These are phyloP conservation scores for Monosporascus sp. DNA, from an alignment of 2,329 filamentous ascomycete genomes.

Conservation along the genomic window DNA sequence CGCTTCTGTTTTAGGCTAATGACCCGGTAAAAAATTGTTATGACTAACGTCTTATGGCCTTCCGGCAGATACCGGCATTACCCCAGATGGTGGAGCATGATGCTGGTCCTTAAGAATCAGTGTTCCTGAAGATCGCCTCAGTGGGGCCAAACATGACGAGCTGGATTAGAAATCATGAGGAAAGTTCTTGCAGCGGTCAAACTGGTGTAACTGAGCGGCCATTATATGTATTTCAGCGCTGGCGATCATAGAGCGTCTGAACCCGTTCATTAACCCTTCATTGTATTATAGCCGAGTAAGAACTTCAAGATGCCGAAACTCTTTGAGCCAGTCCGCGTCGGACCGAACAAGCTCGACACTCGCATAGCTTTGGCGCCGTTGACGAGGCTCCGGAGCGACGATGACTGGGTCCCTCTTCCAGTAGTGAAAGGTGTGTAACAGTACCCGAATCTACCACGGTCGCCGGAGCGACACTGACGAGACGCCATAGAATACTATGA, in stretches of 20 bases:
- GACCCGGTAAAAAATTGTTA: too few relatives aligned
- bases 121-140: too few relatives aligned
- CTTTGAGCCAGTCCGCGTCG: conserved; percentile 37
- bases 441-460: not conserved
- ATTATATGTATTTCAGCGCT: not conserved
- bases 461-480: not conserved
- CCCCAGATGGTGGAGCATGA: too few relatives aligned
- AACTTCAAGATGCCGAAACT: conserved; percentile 20
- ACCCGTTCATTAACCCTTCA: not conserved
- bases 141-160: too few relatives aligned
- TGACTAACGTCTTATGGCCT: too few relatives aligned
- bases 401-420: conserved; percentile 41
- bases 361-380: conserved; percentile 47
- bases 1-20: too few relatives aligned
- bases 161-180: too few relatives aligned
- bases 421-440: conserved; percentile 24
- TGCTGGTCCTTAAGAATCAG: too few relatives aligned
- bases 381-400: conserved; percentile 37
- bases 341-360: conserved; percentile 34
- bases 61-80: too few relatives aligned
- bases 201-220: too few relatives aligned
- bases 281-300: not conserved
- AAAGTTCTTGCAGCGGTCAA: too few relatives aligned
- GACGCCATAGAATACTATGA: conserved; percentile 22
- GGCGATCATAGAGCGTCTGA: not conserved